phyloP scores from a whole-genome alignment of 306 rosid genomes.

The Prunus mume region DNA sequence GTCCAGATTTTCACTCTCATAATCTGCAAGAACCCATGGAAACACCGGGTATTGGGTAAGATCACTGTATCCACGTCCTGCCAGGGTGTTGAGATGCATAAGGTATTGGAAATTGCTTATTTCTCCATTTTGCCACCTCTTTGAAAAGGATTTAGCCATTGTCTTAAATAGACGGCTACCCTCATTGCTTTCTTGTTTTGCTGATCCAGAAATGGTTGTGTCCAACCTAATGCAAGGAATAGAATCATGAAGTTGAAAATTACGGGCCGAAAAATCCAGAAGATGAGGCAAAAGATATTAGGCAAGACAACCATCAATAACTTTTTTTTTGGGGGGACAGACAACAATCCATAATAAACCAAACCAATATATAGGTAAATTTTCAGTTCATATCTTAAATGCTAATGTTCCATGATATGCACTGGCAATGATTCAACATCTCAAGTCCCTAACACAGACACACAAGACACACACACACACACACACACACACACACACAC shows the following conservation, averaged over 20 bases:
- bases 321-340: too few relatives aligned
- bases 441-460: neutral
- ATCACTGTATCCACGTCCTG: slow-evolving; percentile 99
- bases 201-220: slow-evolving; percentile 95
- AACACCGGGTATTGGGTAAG: slow-evolving; percentile 99
- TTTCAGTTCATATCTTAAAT: neutral
- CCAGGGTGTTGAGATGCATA: slow-evolving; percentile 98
- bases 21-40: slow-evolving; percentile 98
- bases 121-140: slow-evolving; percentile 99
- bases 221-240: slow-evolving; percentile 73
- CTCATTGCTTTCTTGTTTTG: slow-evolving; percentile 89
- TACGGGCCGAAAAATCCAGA: neutral
- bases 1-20: slow-evolving; percentile 85
- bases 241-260: slow-evolving; percentile 14
- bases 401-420: neutral
- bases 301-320: slow-evolving; percentile 3
- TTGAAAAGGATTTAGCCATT: slow-evolving; percentile 92
- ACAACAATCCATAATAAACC: neutral
- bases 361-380: neutral
- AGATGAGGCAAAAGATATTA: slow-evolving; percentile 8
- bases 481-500: neutral
- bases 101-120: slow-evolving; percentile 98
- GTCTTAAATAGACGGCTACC: slow-evolving; percentile 93
- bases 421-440: neutral
- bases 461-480: neutral